Evolutionary conservation across 805 yeast species (phyloP).

Genomic region (Candida ortonii): DNA sequence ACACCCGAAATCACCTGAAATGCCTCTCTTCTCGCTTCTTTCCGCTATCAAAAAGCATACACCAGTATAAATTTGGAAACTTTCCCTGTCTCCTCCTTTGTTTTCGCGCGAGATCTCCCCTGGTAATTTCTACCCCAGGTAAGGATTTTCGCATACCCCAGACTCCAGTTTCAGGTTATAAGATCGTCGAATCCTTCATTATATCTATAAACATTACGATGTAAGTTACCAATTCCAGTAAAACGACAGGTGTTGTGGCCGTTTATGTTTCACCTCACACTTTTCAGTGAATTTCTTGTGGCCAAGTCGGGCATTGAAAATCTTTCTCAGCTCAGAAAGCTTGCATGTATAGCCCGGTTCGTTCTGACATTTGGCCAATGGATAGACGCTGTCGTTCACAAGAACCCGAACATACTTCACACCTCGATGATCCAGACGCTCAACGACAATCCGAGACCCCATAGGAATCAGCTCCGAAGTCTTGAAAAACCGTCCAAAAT

Average conservation of each 20-base stretch:
- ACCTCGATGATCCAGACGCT: constrained; percentile 35
- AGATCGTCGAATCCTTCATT: no score
- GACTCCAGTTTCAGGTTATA: no score
- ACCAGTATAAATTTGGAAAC: no score
- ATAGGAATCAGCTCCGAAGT: constrained; percentile 50
- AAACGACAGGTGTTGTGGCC: constrained; percentile 22
- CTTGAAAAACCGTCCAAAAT: constrained; percentile 42
- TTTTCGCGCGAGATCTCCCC: no score
- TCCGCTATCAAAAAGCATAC: no score
- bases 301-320: constrained; percentile 13
- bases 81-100: no score
- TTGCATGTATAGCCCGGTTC: constrained; percentile 57
- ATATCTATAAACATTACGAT: no score
- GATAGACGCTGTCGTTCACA: constrained; percentile 54
- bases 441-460: constrained; percentile 54
- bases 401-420: constrained; percentile 44
- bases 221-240: constrained; percentile 34
- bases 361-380: constrained; percentile 43
- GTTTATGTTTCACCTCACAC: constrained; percentile 17
- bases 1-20: no score
- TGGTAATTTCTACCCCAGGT: no score
- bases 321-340: constrained; percentile 11
- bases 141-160: no score
- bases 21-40: no score
- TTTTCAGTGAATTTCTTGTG: constrained; percentile 9